Base-by-base conservation (phyloP, 345 rosid genomes). In the Arabis alpina region DNA sequence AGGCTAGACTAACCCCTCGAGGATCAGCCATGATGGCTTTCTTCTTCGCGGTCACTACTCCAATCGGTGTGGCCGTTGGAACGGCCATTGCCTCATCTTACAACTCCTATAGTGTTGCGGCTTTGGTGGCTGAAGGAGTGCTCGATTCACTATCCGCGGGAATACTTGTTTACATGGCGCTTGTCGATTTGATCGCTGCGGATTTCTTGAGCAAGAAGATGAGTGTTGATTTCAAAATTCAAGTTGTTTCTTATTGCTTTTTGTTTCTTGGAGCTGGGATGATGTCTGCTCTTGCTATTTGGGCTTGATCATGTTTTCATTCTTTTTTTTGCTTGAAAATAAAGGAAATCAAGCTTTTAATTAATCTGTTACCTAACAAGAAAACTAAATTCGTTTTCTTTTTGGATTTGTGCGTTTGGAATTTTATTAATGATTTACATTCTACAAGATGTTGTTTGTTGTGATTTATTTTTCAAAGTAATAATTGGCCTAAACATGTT, bases 241-340 rank as follows among this genome's bases (percentile, higher is more conserved):
- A 89, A 49, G 54, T 88, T 8, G 88, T 79, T 8, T 87, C 98
- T 36, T 87, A 89, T 78, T 71, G 72, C 51, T 84, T 81, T 82
- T 92, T 94, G 61, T 89, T 91, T 70, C 81, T 94, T 32, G 98
- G 97, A n/a, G 96, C 98, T 66, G 96, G 90, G 8, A 42, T 89
- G 79, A 94, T 94, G 97, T 79, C 99, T 61, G 44, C 75, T 41
- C 95, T 91, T 52, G 99, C 99, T 10, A 79, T 89, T 41, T 89
- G 91, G 93, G 95, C 85, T 66, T 84, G 81, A 82, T 43, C 1
- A 23, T 9, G 13, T 25, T 75, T 13, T 54, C 47, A 41, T 40
- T 49, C 55, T 55, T 7, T 27, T 14, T 10, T 34, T 34, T 34
- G 37, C 40, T 36, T 2, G 8, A 36, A 7, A 36, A 36, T 8